Conservation (phyloP, 192 early-diverging fungal genomes). For the Rhizoclosmatium sp. region DNA sequence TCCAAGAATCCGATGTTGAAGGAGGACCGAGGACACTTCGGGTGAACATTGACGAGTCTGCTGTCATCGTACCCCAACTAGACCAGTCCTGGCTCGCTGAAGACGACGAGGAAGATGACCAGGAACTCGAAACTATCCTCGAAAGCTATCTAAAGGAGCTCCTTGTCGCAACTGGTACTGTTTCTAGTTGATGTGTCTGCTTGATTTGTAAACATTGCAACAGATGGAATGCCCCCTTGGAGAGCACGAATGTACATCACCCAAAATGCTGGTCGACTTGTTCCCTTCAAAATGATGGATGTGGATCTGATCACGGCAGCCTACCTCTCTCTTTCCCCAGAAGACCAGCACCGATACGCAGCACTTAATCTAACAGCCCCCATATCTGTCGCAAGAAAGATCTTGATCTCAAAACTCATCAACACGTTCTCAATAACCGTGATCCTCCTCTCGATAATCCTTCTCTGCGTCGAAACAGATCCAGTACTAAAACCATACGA, state of each 20-base stretch:
- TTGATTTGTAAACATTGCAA: neutral
- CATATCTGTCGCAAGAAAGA: constrained; percentile 1
- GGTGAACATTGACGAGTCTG: neutral
- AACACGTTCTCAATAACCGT: constrained; percentile 6
- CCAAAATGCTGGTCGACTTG: neutral
- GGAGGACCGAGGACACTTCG: neutral
- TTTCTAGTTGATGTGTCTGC: neutral
- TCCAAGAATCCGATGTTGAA: neutral
- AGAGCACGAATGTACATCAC: constrained; percentile 1
- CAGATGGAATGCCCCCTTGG: constrained; percentile 18
- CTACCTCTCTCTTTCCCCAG: constrained; percentile 2
- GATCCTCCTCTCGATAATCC: constrained; percentile 14
- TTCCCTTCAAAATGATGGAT: constrained; percentile 25
- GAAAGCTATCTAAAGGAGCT: constrained; percentile 22
- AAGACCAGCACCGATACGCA: neutral
- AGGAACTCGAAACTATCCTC: constrained; percentile 20
- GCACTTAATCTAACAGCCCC: neutral
- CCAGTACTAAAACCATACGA: constrained; percentile 13
- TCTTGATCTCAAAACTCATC: constrained; percentile 17
- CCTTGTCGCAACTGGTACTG: constrained; percentile 6
- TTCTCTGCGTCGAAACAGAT: constrained; percentile 32
- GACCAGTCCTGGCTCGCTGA: neutral
- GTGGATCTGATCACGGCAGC: constrained; percentile 2
- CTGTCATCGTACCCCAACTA: neutral
- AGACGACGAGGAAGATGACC: neutral